These are phyloP conservation scores for Fusarium sarcochroum DNA, from an alignment of 2,329 filamentous ascomycete genomes.

Conservation along the genomic window DNA sequence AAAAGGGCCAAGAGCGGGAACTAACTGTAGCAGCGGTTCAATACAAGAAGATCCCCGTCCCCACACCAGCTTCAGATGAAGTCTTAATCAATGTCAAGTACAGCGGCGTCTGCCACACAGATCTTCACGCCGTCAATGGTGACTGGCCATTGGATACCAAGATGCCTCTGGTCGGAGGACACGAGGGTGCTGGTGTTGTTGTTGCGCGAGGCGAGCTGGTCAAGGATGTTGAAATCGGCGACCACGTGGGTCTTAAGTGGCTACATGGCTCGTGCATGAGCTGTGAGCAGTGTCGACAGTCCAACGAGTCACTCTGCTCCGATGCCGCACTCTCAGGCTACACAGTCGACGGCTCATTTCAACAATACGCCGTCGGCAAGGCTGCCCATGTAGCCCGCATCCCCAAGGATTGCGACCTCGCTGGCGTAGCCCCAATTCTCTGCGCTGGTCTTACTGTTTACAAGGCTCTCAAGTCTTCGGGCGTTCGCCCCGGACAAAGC, in stretches of 20 bases:
- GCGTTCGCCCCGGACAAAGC: slow-evolving; percentile 77
- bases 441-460: slow-evolving; percentile 88
- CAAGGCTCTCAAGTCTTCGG: slow-evolving; percentile 86
- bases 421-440: slow-evolving; percentile 82
- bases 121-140: slow-evolving; percentile 80
- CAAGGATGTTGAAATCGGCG: slow-evolving; percentile 81
- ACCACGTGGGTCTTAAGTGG: slow-evolving; percentile 90
- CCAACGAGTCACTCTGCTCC: slow-evolving; percentile 85
- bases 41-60: slow-evolving; percentile 84
- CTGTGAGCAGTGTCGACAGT: slow-evolving; percentile 83
- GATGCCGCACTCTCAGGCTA: slow-evolving; percentile 84
- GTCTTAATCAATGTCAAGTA: slow-evolving; percentile 90
- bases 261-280: slow-evolving; percentile 85
- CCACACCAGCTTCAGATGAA: slow-evolving; percentile 84
- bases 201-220: slow-evolving; percentile 83
- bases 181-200: slow-evolving; percentile 82
- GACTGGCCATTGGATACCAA: slow-evolving; percentile 87
- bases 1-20: fast-evolving
- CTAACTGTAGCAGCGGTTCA: slow-evolving; percentile 62
- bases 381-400: slow-evolving; percentile 85
- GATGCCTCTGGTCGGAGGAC: slow-evolving; percentile 84
- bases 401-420: slow-evolving; percentile 79
- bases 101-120: slow-evolving; percentile 90
- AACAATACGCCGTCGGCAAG: slow-evolving; percentile 88
- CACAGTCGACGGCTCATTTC: slow-evolving; percentile 90